Conservation (phyloP, 2,329 filamentous ascomycete species). For the Ramichloridium luteum region DNA sequence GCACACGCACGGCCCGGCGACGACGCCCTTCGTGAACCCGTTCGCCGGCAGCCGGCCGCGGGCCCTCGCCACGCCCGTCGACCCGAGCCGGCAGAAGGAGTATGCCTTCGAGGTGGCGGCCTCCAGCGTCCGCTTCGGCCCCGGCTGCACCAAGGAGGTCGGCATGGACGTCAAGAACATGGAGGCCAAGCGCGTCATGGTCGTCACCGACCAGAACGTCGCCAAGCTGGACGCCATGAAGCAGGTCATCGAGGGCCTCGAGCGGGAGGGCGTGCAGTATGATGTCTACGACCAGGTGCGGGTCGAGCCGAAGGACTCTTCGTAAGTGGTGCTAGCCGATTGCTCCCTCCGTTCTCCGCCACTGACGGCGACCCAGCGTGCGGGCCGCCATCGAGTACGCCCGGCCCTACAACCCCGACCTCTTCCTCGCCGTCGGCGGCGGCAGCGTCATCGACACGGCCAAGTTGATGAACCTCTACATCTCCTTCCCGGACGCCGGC, state of each 20-base stretch:
- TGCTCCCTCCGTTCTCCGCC: not conserved
- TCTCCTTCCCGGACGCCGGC: constrained; percentile 76
- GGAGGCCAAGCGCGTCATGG: constrained; percentile 72
- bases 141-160: constrained; percentile 85
- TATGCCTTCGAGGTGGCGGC: constrained; percentile 99
- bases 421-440: constrained; percentile 80
- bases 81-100: constrained; percentile 65
- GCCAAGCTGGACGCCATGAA: constrained; percentile 76
- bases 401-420: constrained; percentile 70
- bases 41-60: constrained; percentile 40
- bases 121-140: constrained; percentile 85
- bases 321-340: constrained; percentile 39
- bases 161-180: constrained; percentile 97
- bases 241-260: constrained; percentile 71
- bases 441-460: constrained; percentile 97
- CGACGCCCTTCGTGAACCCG: constrained; percentile 37
- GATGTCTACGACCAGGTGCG: constrained; percentile 68
- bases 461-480: constrained; percentile 97
- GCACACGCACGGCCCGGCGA: constrained; percentile 50
- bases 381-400: constrained; percentile 80
- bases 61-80: constrained; percentile 61
- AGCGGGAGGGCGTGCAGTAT: constrained; percentile 65
- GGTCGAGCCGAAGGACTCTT: constrained; percentile 90
- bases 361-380: constrained; percentile 42
- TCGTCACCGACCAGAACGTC: constrained; percentile 82